Evolutionary conservation across 192 early-diverging fungal species (phyloP).

Genomic region (Coemansia sp.): DNA sequence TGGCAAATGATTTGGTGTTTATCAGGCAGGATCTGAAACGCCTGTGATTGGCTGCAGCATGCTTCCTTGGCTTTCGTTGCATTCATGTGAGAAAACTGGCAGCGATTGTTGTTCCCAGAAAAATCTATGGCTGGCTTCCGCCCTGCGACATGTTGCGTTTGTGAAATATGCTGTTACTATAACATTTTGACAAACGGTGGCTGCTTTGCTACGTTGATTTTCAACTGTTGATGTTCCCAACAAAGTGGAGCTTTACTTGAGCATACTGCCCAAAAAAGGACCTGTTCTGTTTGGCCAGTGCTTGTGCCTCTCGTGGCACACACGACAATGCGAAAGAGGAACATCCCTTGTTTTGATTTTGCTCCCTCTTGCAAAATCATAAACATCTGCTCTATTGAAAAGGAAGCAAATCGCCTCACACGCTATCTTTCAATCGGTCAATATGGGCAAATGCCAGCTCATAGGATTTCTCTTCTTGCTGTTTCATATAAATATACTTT

Average conservation of each 20-base stretch:
- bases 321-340: background rate
- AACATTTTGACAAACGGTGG: background rate
- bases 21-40: slow-evolving; percentile 8
- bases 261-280: slow-evolving; percentile 9
- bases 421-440: slow-evolving; percentile 2
- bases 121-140: background rate
- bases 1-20: slow-evolving; percentile 9
- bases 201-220: background rate
- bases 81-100: background rate
- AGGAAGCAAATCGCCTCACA: background rate
- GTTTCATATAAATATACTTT: background rate
- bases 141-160: background rate
- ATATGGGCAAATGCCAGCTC: background rate
- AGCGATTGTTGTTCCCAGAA: background rate
- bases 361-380: background rate
- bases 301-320: background rate
- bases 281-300: too few relatives aligned
- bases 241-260: slow-evolving; percentile 3
- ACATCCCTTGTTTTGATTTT: background rate
- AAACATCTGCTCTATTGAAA: background rate
- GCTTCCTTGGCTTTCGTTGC: background rate
- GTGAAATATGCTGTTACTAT: too few relatives aligned
- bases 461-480: background rate
- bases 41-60: slow-evolving; percentile 7
- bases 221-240: background rate